Evolutionary conservation across 768 basidiomycete genomes (phyloP).

Genomic region (Tulasnella sp.): DNA sequence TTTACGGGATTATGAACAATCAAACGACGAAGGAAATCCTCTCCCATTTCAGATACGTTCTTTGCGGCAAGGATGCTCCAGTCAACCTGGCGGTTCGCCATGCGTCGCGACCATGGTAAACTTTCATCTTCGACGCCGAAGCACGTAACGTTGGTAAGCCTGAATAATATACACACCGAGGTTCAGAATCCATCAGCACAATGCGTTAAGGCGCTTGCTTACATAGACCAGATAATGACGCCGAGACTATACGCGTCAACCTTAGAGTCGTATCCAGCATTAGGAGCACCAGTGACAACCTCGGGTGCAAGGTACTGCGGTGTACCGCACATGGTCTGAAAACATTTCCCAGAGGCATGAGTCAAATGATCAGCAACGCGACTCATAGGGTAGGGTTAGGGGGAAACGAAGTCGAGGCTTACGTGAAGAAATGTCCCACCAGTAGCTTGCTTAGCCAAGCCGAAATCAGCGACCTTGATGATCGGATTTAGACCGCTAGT

Average conservation of each 20-base stretch:
- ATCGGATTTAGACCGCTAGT: conserved; percentile 53
- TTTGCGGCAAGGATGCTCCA: conserved; percentile 40
- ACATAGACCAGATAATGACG: conserved; percentile 91
- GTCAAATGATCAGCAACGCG: conserved; percentile 2
- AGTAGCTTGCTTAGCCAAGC: conserved; percentile 85
- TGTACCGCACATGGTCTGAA: conserved; percentile 89
- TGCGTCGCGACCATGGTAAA: conserved; percentile 50
- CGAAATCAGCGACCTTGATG: conserved; percentile 92
- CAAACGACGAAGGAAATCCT: conserved; percentile 56
- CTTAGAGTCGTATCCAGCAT: conserved; percentile 64
- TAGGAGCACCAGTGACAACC: conserved; percentile 52
- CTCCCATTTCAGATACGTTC: conserved; percentile 39
- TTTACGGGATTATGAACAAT: conserved; percentile 50
- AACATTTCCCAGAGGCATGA: neutral
- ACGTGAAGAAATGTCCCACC: conserved; percentile 68
- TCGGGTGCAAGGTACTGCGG: conserved; percentile 91
- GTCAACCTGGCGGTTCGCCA: conserved; percentile 49
- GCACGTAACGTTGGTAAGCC: conserved; percentile 67
- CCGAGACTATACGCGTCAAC: conserved; percentile 98
- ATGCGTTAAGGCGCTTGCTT: conserved; percentile 22
- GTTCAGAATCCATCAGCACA: conserved; percentile 16
- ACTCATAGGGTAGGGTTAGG: too few species aligned
- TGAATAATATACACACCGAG: conserved; percentile 23
- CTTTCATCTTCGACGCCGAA: conserved; percentile 61
- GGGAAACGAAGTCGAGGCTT: conserved; percentile 24